Conservation (phyloP, 208 protist species). For the Leishmania turanica region DNA sequence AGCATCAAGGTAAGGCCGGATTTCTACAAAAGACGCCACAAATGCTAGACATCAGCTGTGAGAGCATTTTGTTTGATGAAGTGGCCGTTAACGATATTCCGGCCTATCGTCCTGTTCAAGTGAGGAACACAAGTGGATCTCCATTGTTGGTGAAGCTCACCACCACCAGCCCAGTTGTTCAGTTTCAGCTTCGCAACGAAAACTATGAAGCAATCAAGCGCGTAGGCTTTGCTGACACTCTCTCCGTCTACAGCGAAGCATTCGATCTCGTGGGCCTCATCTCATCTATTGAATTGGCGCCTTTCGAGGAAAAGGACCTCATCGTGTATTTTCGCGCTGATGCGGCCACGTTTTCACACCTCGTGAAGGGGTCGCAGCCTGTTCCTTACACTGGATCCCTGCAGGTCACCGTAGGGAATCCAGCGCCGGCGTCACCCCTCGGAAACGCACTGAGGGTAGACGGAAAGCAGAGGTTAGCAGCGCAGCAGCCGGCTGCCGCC, state of each 20-base stretch:
- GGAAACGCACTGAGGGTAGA: neutral
- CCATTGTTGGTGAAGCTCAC: slow-evolving; percentile 45
- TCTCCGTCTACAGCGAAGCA: slow-evolving; percentile 52
- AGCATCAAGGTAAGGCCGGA: neutral
- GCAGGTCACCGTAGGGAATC: slow-evolving; percentile 36
- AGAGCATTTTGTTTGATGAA: slow-evolving; percentile 49
- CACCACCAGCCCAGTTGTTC: slow-evolving; percentile 36
- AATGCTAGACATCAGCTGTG: slow-evolving; percentile 7
- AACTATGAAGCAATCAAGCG: slow-evolving; percentile 42
- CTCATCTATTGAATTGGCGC: slow-evolving; percentile 35
- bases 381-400: slow-evolving; percentile 47
- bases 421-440: neutral
- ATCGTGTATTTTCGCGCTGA: slow-evolving; percentile 64
- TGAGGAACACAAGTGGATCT: slow-evolving; percentile 44
- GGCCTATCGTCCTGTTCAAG: slow-evolving; percentile 44
- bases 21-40: neutral
- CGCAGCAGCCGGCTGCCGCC: neutral
- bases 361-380: slow-evolving; percentile 42
- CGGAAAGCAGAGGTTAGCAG: neutral
- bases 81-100: slow-evolving; percentile 75
- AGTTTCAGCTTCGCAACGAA: slow-evolving; percentile 66
- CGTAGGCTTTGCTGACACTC: slow-evolving; percentile 13
- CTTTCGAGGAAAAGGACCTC: slow-evolving; percentile 51
- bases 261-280: slow-evolving; percentile 70
- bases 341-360: slow-evolving; percentile 49